Conservation (phyloP, 441 rosid species). For the Eutrema salsugineum region DNA sequence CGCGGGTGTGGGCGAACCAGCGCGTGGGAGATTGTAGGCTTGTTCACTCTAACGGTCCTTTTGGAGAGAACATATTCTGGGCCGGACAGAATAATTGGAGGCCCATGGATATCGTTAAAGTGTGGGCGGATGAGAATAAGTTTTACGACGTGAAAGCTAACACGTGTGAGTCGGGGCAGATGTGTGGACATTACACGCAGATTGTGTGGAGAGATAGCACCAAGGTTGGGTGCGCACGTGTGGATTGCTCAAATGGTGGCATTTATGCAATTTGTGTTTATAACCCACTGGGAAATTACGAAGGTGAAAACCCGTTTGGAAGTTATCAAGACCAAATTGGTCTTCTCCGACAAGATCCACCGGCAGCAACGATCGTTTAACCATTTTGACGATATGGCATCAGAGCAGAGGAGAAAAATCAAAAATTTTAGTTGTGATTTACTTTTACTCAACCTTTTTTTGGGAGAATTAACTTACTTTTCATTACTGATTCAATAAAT, state of each 20-base stretch:
- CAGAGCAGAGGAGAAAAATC: background rate
- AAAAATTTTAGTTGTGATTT: background rate
- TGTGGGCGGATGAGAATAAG: slow-evolving; percentile 31
- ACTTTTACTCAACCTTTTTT: background rate
- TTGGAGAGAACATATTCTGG: slow-evolving; percentile 42
- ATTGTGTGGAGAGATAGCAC: slow-evolving; percentile 38
- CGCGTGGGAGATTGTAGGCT: slow-evolving; percentile 34
- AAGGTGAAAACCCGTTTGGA: slow-evolving; percentile 29
- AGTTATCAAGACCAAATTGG: background rate
- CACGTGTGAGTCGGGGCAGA: slow-evolving; percentile 14
- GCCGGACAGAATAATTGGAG: slow-evolving; percentile 26
- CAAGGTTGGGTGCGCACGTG: slow-evolving; percentile 35
- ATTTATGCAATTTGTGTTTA: slow-evolving; percentile 32
- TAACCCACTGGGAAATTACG: slow-evolving; percentile 38
- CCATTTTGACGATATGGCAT: background rate
- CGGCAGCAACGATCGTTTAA: slow-evolving; percentile 13
- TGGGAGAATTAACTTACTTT: too few relatives aligned
- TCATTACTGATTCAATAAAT: too few relatives aligned
- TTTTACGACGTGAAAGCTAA: slow-evolving; percentile 21
- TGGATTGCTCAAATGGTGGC: slow-evolving; percentile 30
- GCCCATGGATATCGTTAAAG: slow-evolving; percentile 21
- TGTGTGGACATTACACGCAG: slow-evolving; percentile 47
- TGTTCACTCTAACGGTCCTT: slow-evolving; percentile 35
- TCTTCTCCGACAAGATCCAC: slow-evolving; percentile 8
- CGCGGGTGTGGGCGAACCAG: slow-evolving; percentile 31